These are phyloP conservation scores for Diaporthe capsici DNA, from an alignment of 2,329 filamentous ascomycete genomes.

Conservation along the genomic window DNA sequence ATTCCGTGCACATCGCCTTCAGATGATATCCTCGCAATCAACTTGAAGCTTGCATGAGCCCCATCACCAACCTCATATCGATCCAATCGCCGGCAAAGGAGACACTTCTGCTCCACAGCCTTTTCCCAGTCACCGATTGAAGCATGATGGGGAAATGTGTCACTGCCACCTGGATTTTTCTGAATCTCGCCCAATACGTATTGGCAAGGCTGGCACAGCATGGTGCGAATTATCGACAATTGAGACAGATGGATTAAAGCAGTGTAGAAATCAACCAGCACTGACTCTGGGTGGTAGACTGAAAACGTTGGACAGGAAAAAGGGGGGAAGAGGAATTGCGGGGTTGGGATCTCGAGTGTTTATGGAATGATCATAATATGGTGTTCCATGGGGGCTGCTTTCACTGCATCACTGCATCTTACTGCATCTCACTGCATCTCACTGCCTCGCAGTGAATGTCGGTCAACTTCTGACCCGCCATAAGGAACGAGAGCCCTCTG, in stretches of 20 bases:
- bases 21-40: conserved; percentile 1
- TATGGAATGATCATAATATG: no score
- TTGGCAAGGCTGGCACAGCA: conserved; percentile 9
- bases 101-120: conserved; percentile 19
- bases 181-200: conserved; percentile 7
- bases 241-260: background rate
- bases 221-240: background rate
- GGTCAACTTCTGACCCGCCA: background rate
- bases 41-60: background rate
- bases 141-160: conserved; percentile 3
- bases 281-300: background rate
- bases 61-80: background rate
- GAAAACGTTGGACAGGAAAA: background rate
- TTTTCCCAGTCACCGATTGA: conserved; percentile 13
- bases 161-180: background rate
- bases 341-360: background rate
- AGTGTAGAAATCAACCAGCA: background rate
- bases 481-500: background rate
- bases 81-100: conserved; percentile 8
- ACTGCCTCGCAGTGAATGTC: no score
- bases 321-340: background rate
- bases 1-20: background rate
- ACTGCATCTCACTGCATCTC: no score
- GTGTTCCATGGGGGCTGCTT: no score
- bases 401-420: no score